A percentile compares a stretch with the other conserved stretches of the same genome.
These are phyloP conservation scores for Leishmania tarentolae DNA, from an alignment of 208 protist species.

Conservation along the genomic window DNA sequence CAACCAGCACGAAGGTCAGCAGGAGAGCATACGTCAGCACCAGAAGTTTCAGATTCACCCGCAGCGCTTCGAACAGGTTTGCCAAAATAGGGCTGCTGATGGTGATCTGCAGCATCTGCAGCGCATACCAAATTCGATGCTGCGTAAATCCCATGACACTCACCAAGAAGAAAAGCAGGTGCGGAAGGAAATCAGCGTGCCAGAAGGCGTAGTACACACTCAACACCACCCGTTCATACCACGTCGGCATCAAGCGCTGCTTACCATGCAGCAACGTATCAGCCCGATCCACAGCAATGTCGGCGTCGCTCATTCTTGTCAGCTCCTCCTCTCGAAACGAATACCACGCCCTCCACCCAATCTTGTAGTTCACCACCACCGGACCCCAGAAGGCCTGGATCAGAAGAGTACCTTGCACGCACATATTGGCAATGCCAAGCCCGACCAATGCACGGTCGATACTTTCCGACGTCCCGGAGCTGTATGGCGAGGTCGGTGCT, in stretches of 20 bases:
- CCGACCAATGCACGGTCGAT: slow-evolving; percentile 31
- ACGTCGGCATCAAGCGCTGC: slow-evolving; percentile 17
- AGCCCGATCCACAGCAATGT: slow-evolving; percentile 38
- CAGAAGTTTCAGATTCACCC: slow-evolving; percentile 42
- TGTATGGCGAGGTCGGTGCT: slow-evolving; percentile 41
- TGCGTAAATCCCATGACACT: slow-evolving; percentile 58
- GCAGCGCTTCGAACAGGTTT: slow-evolving; percentile 56
- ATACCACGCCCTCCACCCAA: slow-evolving; percentile 46
- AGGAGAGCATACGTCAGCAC: slow-evolving; percentile 62
- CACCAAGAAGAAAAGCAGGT: slow-evolving; percentile 48
- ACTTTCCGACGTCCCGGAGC: slow-evolving; percentile 21
- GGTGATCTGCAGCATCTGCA: slow-evolving; percentile 68
- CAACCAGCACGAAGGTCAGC: slow-evolving; percentile 62
- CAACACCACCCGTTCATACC: slow-evolving; percentile 16
- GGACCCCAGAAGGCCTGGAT: slow-evolving; percentile 46
- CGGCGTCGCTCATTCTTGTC: slow-evolving; percentile 22
- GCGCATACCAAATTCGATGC: slow-evolving; percentile 59
- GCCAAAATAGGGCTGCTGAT: slow-evolving; percentile 44
- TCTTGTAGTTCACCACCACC: slow-evolving; percentile 39
- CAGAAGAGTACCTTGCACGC: slow-evolving; percentile 43
- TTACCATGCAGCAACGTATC: slow-evolving; percentile 30
- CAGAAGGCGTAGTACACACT: slow-evolving; percentile 35
- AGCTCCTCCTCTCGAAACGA: slow-evolving; percentile 29
- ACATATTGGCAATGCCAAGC: slow-evolving; percentile 44
- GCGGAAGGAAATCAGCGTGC: slow-evolving; percentile 34